Base-by-base conservation (phyloP, 2,329 filamentous ascomycete genomes). In the Neonectria neomacrospora region DNA sequence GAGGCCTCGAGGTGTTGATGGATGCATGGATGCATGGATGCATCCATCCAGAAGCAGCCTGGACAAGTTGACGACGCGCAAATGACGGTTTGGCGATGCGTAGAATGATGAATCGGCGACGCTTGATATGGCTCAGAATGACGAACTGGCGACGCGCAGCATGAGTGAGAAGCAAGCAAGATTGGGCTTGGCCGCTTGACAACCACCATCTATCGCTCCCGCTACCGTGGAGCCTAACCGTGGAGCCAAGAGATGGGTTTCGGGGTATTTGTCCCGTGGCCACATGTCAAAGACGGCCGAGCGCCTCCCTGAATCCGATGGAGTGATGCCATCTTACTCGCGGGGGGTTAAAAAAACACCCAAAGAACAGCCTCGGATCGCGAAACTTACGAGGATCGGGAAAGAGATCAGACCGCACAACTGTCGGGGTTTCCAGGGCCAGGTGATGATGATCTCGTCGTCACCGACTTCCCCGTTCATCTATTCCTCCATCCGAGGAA, bases 1-100 rank as follows among this genome's bases (percentile, higher is more conserved):
- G 32, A 39, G 56, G n/a, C 3, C 23, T 48, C 53, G 22, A 51
- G 58, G 22, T 48, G 41, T 20, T 44, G 47, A 64, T 48, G 42
- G 45, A 48, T 28, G 12, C 22, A 45, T 34, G 32, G 47, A 64
- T 48, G 42, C 26, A 48, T 28, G 12, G 12, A 45, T 34, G 32
- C 32, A 16, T 14, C 11, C 11, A 34, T 10, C 9, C 30, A 45
- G 42, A 2, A 11, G 16, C 7, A 28, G 32, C 32, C 4, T 28
- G 12, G 22, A n/a, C 12, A 12, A 26, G 26, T n/a, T 8, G 22
- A 16, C 16, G 44, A 47, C 7, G 20, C 7, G n/a, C 7, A 28
- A 7, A 28, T 26, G 23, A 26, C 23, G 23, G 6, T 6, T 26
- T 26, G 23, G 23, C 23, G 23, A 26, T 26, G 23, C 23, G 23